Conservation (phyloP, 257 asterid genomes). For the Solanum chiquidenum region DNA sequence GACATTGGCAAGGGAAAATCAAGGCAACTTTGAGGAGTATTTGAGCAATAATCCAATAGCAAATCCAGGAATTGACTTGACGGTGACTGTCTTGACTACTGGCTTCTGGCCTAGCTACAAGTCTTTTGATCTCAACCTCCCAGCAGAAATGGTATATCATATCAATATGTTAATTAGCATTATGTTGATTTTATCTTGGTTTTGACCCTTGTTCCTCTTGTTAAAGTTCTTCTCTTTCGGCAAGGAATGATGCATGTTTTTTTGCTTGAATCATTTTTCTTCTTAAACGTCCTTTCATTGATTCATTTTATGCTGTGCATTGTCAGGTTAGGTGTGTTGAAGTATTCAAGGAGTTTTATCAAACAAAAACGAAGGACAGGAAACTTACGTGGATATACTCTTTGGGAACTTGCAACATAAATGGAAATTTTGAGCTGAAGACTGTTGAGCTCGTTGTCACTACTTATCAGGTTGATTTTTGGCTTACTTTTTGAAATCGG, state of each 20-base stretch:
- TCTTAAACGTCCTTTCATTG: neutral
- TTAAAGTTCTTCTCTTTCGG: neutral
- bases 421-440: constrained; percentile 78
- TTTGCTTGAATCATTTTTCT: neutral
- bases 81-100: constrained; percentile 88
- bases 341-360: constrained; percentile 90
- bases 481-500: neutral
- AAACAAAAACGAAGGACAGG: constrained; percentile 90
- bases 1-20: constrained; percentile 93
- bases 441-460: constrained; percentile 82
- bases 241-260: neutral
- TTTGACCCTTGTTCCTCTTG: neutral
- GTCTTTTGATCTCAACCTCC: constrained; percentile 90
- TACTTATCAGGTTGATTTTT: constrained; percentile 74
- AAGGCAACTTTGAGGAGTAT: constrained; percentile 80
- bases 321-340: constrained; percentile 81
- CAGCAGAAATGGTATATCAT: constrained; percentile 75
- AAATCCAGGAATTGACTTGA: constrained; percentile 88
- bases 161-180: neutral
- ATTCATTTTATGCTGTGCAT: neutral
- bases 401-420: constrained; percentile 89
- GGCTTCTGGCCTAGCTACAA: constrained; percentile 99
- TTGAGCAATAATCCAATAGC: constrained; percentile 48
- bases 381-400: constrained; percentile 94
- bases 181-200: neutral